Evolutionary conservation across 2,329 filamentous ascomycete species (phyloP).

Genomic region (Talaromyces funiculosus): DNA sequence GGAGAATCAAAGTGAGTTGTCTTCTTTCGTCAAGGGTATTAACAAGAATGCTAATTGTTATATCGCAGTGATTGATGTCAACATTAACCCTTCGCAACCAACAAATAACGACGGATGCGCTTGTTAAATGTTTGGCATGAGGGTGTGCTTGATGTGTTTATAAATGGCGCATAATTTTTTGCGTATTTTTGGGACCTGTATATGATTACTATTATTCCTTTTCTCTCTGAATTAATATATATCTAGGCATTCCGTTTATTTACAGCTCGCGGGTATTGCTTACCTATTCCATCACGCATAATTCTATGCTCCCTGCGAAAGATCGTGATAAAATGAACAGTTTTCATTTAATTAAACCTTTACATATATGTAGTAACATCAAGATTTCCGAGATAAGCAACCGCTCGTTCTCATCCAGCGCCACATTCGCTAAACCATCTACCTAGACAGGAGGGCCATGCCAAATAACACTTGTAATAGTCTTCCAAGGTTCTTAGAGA

Average conservation of each 20-base stretch:
- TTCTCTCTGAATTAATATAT: not conserved
- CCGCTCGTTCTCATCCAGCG: not conserved
- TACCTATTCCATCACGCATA: not conserved
- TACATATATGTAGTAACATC: not conserved
- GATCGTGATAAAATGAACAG: too few relatives aligned
- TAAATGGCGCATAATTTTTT: slow-evolving; percentile 22
- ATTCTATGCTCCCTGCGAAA: too few relatives aligned
- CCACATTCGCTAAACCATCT: not conserved
- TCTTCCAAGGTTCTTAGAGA: not conserved
- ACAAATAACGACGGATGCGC: slow-evolving; percentile 68
- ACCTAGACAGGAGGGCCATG: not conserved
- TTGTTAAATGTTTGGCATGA: slow-evolving; percentile 43
- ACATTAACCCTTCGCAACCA: slow-evolving; percentile 66
- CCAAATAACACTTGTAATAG: not conserved
- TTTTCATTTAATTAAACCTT: too few relatives aligned
- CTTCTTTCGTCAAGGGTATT: not conserved
- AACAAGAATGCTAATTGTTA: not conserved
- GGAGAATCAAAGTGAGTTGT: slow-evolving; percentile 69
- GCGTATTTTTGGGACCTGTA: slow-evolving; percentile 33
- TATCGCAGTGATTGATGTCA: slow-evolving; percentile 78
- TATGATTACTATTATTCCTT: slow-evolving; percentile 16
- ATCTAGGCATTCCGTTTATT: not conserved
- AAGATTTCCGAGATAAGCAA: not conserved
- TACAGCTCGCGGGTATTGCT: not conserved
- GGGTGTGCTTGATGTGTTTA: slow-evolving; percentile 20